These are phyloP conservation scores for Breynia disticha DNA, from an alignment of 441 rosid genomes.

Conservation along the genomic window DNA sequence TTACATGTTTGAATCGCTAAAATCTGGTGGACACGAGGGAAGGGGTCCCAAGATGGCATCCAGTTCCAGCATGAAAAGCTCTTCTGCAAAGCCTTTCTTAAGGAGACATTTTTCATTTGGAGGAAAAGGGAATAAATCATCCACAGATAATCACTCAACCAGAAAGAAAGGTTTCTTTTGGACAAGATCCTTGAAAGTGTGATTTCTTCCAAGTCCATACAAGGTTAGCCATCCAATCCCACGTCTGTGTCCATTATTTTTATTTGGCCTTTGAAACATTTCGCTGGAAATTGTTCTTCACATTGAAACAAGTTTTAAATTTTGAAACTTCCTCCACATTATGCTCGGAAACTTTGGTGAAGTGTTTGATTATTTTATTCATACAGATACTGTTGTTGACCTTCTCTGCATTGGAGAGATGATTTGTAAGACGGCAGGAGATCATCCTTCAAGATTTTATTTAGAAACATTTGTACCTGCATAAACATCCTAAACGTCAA, in stretches of 20 bases:
- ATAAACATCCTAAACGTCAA: slow-evolving; percentile 13
- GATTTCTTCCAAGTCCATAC: slow-evolving; percentile 24
- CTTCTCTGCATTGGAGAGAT: slow-evolving; percentile 16
- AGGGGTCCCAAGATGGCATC: slow-evolving; percentile 48
- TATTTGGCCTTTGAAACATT: no score
- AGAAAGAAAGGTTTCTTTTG: slow-evolving; percentile 80
- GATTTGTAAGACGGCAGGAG: slow-evolving; percentile 9
- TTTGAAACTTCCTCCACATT: background rate
- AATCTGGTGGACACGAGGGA: slow-evolving; percentile 33
- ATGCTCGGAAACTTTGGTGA: background rate
- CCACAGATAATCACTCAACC: slow-evolving; percentile 34
- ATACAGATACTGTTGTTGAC: slow-evolving; percentile 21
- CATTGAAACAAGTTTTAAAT: no score
- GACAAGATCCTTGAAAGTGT: slow-evolving; percentile 68
- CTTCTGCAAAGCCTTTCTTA: slow-evolving; percentile 56
- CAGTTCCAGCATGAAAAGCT: slow-evolving; percentile 63
- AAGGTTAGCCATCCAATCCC: slow-evolving; percentile 26
- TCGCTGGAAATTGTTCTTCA: no score
- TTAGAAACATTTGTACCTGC: slow-evolving; percentile 19
- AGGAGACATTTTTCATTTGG: slow-evolving; percentile 73
- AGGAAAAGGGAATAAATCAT: slow-evolving; percentile 46
- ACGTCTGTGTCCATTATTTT: background rate
- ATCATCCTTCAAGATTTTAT: slow-evolving; percentile 8
- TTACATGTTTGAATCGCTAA: slow-evolving; percentile 29
- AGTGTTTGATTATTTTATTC: background rate